Percentiles rank a stretch among this genome's conserved stretches.
These are phyloP conservation scores for Fusarium denticulatum DNA, from an alignment of 2,329 filamentous ascomycete species.

Conservation along the genomic window DNA sequence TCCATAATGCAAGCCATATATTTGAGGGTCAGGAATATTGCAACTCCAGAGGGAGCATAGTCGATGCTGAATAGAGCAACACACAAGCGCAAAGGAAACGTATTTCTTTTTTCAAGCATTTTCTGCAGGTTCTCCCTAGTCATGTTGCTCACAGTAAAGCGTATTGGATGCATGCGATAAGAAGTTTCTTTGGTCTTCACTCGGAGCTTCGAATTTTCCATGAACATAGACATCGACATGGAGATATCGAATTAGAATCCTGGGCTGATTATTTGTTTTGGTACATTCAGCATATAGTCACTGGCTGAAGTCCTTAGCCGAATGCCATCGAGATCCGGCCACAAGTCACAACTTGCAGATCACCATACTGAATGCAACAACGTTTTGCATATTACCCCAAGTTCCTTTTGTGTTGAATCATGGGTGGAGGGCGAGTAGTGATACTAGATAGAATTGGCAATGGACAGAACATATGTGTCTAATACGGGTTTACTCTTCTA, in stretches of 20 bases:
- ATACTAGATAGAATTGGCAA: not conserved
- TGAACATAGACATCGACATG: not conserved
- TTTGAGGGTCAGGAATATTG: not conserved
- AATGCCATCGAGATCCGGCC: not conserved
- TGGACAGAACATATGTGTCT: not conserved
- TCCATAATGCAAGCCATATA: not conserved
- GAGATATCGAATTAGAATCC: not conserved
- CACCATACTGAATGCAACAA: too few species aligned
- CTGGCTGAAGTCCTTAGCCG: not conserved
- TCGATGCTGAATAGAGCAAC: not conserved
- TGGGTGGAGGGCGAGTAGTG: not conserved
- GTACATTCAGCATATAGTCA: not conserved
- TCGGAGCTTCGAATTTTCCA: too few species aligned
- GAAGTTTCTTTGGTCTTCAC: not conserved
- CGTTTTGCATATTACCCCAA: fast-evolving
- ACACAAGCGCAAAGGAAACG: fast-evolving
- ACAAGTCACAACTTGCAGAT: not conserved
- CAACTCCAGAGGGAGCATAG: too few species aligned
- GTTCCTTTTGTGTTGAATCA: too few species aligned
- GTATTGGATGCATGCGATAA: not conserved
- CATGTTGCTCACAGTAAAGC: not conserved
- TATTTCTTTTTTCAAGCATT: not conserved
- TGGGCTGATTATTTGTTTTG: not conserved
- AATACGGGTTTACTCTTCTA: not conserved
- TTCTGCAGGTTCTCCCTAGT: too few species aligned